phyloP scores from a whole-genome alignment of 148 eudicot genomes.

The Chenopodium suecicum region DNA sequence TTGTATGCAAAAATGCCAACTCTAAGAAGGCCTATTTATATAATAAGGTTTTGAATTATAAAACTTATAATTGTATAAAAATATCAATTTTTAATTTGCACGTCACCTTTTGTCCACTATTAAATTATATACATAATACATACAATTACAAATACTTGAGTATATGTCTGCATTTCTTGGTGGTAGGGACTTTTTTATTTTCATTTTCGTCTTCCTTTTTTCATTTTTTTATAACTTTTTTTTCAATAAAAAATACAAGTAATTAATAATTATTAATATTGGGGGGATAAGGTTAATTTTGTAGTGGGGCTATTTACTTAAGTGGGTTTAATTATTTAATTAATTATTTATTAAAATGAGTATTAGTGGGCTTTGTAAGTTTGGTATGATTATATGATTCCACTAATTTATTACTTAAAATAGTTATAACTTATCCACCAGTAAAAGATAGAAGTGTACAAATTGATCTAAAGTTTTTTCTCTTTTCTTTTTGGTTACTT shows the following conservation, averaged over 20 bases:
- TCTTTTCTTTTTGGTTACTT: not conserved
- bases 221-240: too few species aligned
- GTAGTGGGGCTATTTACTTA: too few species aligned
- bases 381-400: not conserved
- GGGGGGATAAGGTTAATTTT: too few species aligned
- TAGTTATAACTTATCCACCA: too few species aligned
- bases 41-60: too few species aligned
- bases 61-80: not conserved
- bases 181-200: too few species aligned
- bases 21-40: not conserved
- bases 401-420: not conserved
- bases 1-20: constrained; percentile 21
- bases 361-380: not conserved
- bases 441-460: too few species aligned
- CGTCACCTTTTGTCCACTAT: constrained; percentile 23
- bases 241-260: too few species aligned
- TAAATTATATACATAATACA: not conserved
- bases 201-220: too few species aligned
- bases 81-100: constrained; percentile 21
- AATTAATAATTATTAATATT: too few species aligned
- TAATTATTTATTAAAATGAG: too few species aligned
- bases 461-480: not conserved
- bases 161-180: not conserved
- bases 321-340: not conserved
- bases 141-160: constrained; percentile 4